Conservation (phyloP, 2,329 filamentous ascomycete species). For the Ramularia endophylla region DNA sequence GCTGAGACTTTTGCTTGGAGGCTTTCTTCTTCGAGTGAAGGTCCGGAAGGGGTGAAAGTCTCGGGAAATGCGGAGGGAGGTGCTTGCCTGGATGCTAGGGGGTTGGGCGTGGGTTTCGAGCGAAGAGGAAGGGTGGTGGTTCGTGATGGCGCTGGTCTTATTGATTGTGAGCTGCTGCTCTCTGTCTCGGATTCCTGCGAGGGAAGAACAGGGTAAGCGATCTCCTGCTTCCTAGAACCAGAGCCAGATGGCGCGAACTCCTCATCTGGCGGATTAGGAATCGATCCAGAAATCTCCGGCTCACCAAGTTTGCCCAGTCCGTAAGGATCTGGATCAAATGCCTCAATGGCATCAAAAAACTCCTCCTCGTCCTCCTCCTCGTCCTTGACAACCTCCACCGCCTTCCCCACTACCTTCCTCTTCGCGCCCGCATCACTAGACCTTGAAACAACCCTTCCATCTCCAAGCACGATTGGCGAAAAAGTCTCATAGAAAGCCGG, state of each 20-base stretch:
- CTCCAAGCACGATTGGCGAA: conserved; percentile 54
- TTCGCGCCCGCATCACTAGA: conserved; percentile 2
- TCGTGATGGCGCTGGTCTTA: too few relatives aligned
- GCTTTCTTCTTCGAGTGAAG: too few relatives aligned
- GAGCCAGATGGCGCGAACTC: not conserved
- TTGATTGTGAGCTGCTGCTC: too few relatives aligned
- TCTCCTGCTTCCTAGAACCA: not conserved
- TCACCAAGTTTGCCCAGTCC: conserved; percentile 10
- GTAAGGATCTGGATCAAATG: conserved; percentile 18
- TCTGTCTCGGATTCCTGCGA: too few relatives aligned
- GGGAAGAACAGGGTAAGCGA: conserved; percentile 5
- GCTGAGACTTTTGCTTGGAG: too few relatives aligned
- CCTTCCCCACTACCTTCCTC: conserved; percentile 7
- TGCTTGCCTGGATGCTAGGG: too few relatives aligned
- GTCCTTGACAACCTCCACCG: conserved; percentile 11
- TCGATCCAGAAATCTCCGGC: not conserved
- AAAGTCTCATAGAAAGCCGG: conserved; percentile 64
- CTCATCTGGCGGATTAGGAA: not conserved
- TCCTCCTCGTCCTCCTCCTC: conserved; percentile 32
- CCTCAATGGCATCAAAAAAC: conserved; percentile 28
- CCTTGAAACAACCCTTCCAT: conserved; percentile 30
- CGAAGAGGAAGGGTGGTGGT: too few relatives aligned
- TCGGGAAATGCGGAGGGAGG: too few relatives aligned
- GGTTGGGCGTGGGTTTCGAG: too few relatives aligned
- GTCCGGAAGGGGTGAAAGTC: too few relatives aligned